These are phyloP conservation scores for Acacia concinna DNA, from an alignment of 331 rosid genomes.

Conservation along the genomic window DNA sequence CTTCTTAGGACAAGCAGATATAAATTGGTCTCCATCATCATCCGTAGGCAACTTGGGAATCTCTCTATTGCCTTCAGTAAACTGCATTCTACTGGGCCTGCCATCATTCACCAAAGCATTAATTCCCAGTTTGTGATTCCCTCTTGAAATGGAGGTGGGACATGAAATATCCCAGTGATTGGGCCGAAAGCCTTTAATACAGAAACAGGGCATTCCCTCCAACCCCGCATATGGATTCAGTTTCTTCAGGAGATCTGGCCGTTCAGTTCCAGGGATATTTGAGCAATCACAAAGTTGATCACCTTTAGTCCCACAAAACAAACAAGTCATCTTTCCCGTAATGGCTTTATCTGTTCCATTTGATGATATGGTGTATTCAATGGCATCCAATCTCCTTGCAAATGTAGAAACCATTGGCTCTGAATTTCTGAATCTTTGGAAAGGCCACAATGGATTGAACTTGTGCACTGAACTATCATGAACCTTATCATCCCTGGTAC, in stretches of 20 bases:
- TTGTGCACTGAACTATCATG: slow-evolving; percentile 37
- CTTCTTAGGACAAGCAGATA: slow-evolving; percentile 28
- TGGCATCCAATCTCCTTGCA: slow-evolving; percentile 67
- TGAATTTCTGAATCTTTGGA: slow-evolving; percentile 41
- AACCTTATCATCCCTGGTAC: slow-evolving; percentile 34
- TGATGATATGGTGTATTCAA: slow-evolving; percentile 46
- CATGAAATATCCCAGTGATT: slow-evolving; percentile 76
- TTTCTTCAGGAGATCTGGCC: slow-evolving; percentile 55
- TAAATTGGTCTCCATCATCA: slow-evolving; percentile 27
- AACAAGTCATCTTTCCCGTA: slow-evolving; percentile 44
- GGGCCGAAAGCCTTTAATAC: slow-evolving; percentile 51
- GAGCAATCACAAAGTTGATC: slow-evolving; percentile 59
- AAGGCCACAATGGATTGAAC: slow-evolving; percentile 36
- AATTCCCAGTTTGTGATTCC: slow-evolving; percentile 38
- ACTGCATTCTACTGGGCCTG: slow-evolving; percentile 30
- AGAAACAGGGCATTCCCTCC: slow-evolving; percentile 40
- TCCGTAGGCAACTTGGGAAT: slow-evolving; percentile 33
- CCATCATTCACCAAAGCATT: slow-evolving; percentile 27
- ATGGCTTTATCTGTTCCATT: slow-evolving; percentile 39
- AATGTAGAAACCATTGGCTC: slow-evolving; percentile 62
- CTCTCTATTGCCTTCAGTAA: slow-evolving; percentile 33
- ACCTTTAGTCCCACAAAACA: slow-evolving; percentile 75
- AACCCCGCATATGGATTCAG: slow-evolving; percentile 35
- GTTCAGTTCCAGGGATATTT: slow-evolving; percentile 44
- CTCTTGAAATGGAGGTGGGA: slow-evolving; percentile 40